Conservation (phyloP, 108 stramenopile genomes). For the Cyclotella kingstonii region DNA sequence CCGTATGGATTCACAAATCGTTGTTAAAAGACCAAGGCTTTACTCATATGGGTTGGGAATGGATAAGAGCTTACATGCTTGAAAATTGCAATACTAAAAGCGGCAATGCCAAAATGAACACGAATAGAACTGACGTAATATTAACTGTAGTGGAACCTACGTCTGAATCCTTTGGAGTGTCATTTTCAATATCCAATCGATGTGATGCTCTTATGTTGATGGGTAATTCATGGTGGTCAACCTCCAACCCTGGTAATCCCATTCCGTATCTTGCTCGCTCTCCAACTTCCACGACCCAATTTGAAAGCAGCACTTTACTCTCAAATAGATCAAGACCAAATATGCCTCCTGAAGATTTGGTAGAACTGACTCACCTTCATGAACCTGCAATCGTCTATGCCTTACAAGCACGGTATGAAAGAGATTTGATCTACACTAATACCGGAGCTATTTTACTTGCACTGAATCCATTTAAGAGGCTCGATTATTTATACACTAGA, state of each 20-base stretch:
- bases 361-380: conserved; percentile 77
- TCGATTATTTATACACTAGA: conserved; percentile 62
- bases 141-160: no score
- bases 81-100: no score
- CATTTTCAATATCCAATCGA: no score
- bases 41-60: no score
- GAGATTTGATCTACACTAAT: conserved; percentile 81
- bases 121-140: no score
- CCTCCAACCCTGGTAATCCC: neutral
- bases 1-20: no score
- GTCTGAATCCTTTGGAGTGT: no score
- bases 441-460: conserved; percentile 90
- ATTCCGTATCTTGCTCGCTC: neutral
- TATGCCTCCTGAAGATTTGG: conserved; percentile 65
- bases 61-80: no score
- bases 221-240: conserved; percentile 40
- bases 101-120: no score
- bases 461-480: conserved; percentile 83
- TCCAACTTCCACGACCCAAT: conserved; percentile 12
- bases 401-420: conserved; percentile 54
- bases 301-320: neutral
- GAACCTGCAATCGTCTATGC: conserved; percentile 85
- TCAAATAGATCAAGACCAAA: neutral
- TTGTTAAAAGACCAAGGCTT: no score
- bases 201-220: conserved; percentile 24